Base-by-base conservation (phyloP, 805 yeast genomes). In the Myxozyma melibiosi region DNA sequence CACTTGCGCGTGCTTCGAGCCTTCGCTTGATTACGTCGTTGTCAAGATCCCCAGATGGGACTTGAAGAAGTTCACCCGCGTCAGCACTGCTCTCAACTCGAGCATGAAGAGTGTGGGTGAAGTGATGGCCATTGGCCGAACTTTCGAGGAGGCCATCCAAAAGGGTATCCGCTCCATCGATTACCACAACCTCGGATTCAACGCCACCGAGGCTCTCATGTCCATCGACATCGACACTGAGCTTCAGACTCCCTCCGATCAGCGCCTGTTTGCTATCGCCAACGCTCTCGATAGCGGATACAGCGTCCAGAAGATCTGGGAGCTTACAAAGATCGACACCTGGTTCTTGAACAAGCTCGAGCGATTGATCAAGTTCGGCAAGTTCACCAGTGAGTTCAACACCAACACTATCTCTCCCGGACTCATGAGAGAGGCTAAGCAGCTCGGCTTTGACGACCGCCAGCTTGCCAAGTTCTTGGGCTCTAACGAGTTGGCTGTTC, bases 31-130 rank as follows among this genome's bases (percentile, higher is more conserved):
- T 76, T 92, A 92, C 76, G 88, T 90, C 73, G 99, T 92, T 63
- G 96, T 90, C 52, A 92, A 92, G 82, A 94, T 92, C 74, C 99
- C 99, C 74, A 84, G 98, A 78, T 92, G 99, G 99, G 99, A 92
- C 76, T 82, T 92, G 76, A 88, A 88, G 79, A 92, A 92, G 76
- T 92, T 92, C 76, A 88, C 92, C 61, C 82, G 96, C 72, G 98
- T 92, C 37, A 87, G 96, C 20, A 85, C 88, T 51, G 80, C 84
- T 71, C 82, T 92, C 67, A 86, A 94, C 8, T 90, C 97, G 1
- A 84, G 96, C 30, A 92, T 92, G 99, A 92, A 92, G 77, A 90
- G 97, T 61, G 98, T 92, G 65, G 99, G 99, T 79, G 99, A 92
- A 74, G 98, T 94, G 51, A 92, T 92, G 99, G 82, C 92, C 66